Base-by-base conservation (phyloP, 2,329 filamentous ascomycete species). In the Chaetomiaceae sp. region DNA sequence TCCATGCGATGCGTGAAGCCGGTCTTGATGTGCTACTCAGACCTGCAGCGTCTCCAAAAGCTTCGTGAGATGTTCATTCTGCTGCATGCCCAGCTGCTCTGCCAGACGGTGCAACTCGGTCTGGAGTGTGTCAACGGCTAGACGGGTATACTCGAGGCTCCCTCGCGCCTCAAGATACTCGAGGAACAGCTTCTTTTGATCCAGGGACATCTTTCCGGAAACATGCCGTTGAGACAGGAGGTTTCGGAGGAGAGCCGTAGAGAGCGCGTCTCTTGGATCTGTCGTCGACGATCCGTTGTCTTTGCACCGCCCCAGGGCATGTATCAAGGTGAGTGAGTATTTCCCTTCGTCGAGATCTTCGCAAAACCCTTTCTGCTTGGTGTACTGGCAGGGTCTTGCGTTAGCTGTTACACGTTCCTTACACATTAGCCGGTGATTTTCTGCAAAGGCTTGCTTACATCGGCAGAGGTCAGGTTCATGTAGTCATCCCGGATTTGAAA, bases 321-420 rank as follows among this genome's bases (percentile, higher is more conserved):
- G 48, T 15, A 67, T 60, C 6, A 70, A 46, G 1, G 56, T 57
- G 12, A 66, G 55, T 2, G 67, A 68, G 40, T 63, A 62, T 52
- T 73, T 71, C 1, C 68, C 67, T 50, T 71, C 68, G 19, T 65
- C 63, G 0, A 71, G 55, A 45, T 71, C 68, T 32, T 69, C 68
- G 45, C 61, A 65, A 44, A 68, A 67, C 0, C 68, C 68, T 47
- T 70, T 70, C 27, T 63, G 54, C 1, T 52, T 49, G 2, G 63
- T 57, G 42, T 70, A 70, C 59, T 62, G 27, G 22, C 12, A 6
- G 4, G 14, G n/a, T 11, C 7, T 6, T n/a, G 12, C 12, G 11
- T 32, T 3, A 3, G 9, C 4, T 11, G 8, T n/a, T 9, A 9
- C 22, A 9, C 22, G 6, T 24, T 5, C 22, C n/a, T n/a, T n/a